A percentile compares a stretch with the other conserved stretches of the same genome.
phyloP scores from a whole-genome alignment of 306 rosid genomes.

The Quercus ilex region DNA sequence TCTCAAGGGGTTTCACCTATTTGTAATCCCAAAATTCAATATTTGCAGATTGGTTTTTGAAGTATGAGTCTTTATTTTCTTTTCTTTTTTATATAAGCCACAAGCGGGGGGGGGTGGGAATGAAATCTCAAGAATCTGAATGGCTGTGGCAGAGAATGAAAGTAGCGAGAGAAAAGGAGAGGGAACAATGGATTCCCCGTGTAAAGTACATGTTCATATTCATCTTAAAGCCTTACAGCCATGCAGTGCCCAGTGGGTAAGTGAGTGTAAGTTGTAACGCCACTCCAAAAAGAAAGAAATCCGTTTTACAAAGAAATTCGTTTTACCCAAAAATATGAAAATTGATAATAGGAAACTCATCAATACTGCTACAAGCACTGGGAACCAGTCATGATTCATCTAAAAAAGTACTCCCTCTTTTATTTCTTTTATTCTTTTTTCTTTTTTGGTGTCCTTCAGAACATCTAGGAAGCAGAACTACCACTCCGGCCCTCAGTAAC shows the following conservation, averaged over 20 bases:
- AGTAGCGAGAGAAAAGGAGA: constrained; percentile 37
- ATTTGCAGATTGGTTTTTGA: constrained; percentile 10
- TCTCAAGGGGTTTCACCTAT: constrained; percentile 14
- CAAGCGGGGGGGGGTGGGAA: constrained; percentile 16
- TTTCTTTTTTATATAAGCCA: background rate
- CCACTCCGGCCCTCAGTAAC: too few relatives aligned
- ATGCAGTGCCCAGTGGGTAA: constrained; percentile 44
- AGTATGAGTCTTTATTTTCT: too few relatives aligned
- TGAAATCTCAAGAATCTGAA: constrained; percentile 50
- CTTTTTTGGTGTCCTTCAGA: too few relatives aligned
- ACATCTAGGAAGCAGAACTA: too few relatives aligned
- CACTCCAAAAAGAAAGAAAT: too few relatives aligned
- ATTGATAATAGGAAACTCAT: background rate
- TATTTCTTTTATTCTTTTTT: too few relatives aligned
- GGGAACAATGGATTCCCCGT: constrained; percentile 48
- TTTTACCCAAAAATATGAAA: background rate
- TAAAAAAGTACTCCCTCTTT: too few relatives aligned
- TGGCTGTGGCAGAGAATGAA: constrained; percentile 46
- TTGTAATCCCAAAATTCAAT: constrained; percentile 18
- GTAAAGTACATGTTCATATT: constrained; percentile 31
- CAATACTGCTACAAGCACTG: background rate
- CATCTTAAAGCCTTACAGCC: constrained; percentile 33
- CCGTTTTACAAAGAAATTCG: background rate
- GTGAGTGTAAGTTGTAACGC: too few relatives aligned
- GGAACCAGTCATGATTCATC: too few relatives aligned